Conservation (phyloP, 805 yeast genomes). For the Starmerella sp. region DNA sequence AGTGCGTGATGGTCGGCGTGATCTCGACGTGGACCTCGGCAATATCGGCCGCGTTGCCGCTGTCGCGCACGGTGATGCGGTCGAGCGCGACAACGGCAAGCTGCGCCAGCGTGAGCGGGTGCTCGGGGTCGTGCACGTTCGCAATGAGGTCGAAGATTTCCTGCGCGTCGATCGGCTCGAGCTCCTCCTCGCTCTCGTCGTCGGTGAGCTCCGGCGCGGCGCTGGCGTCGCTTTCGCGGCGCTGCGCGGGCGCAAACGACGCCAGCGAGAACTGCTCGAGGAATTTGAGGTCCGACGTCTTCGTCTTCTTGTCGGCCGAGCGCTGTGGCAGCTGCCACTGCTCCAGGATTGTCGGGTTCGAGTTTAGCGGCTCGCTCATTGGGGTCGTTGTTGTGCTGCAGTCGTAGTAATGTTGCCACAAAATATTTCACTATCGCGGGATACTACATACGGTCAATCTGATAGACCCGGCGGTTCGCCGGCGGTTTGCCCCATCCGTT, state of each 20-base stretch:
- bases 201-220: constrained; percentile 17
- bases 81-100: constrained; percentile 79
- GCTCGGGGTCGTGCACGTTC: constrained; percentile 91
- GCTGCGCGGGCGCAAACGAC: background rate
- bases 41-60: constrained; percentile 41
- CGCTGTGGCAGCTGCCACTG: constrained; percentile 68
- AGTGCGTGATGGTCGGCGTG: constrained; percentile 96
- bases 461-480: no score
- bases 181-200: constrained; percentile 23
- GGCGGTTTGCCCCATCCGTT: no score
- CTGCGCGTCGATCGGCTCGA: constrained; percentile 70
- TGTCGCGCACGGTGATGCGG: constrained; percentile 63
- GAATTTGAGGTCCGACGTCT: constrained; percentile 6
- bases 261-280: constrained; percentile 22
- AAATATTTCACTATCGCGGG: no score
- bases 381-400: no score
- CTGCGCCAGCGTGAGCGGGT: constrained; percentile 89
- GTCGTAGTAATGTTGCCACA: no score
- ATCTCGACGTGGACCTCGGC: constrained; percentile 71
- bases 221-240: constrained; percentile 13
- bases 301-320: constrained; percentile 23
- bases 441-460: no score
- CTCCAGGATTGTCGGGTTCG: constrained; percentile 79
- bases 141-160: constrained; percentile 82
- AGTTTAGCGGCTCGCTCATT: constrained; percentile 79